Percentiles rank a stretch among this genome's conserved stretches.
Evolutionary conservation across 441 rosid species (phyloP).

Genomic region (Populus tomentosa): DNA sequence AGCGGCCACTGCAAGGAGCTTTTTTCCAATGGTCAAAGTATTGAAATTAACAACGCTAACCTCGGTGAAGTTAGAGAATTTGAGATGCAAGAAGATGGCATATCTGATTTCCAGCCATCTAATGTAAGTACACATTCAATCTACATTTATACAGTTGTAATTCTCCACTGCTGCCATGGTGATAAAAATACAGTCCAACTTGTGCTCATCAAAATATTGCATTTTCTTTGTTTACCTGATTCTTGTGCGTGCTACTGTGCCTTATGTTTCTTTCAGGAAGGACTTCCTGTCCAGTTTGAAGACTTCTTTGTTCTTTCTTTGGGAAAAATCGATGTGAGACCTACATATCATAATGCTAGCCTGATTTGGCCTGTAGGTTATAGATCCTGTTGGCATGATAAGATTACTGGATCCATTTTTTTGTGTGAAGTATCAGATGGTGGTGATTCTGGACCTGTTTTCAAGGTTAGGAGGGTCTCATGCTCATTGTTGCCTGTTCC

Average conservation of each 20-base stretch:
- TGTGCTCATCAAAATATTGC: background rate
- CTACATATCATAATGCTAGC: conserved; percentile 68
- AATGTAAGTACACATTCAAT: conserved; percentile 45
- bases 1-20: conserved; percentile 40
- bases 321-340: conserved; percentile 81
- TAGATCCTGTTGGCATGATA: conserved; percentile 98
- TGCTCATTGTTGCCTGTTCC: conserved; percentile 69
- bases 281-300: conserved; percentile 84
- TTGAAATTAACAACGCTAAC: conserved; percentile 31
- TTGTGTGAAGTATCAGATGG: conserved; percentile 84
- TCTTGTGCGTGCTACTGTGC: conserved; percentile 18
- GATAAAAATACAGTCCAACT: too few species aligned
- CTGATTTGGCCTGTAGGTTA: conserved; percentile 81
- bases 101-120: conserved; percentile 33
- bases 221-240: conserved; percentile 21
- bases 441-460: conserved; percentile 85
- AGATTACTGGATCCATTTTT: conserved; percentile 83
- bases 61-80: conserved; percentile 41
- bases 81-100: conserved; percentile 34
- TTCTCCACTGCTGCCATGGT: background rate
- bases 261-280: conserved; percentile 42
- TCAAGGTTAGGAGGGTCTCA: conserved; percentile 75
- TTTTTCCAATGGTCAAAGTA: conserved; percentile 36
- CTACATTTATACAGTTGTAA: conserved; percentile 1
- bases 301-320: conserved; percentile 84